Base-by-base conservation (phyloP, 176 grass and related monocot genomes). In the Lolium perenne region DNA sequence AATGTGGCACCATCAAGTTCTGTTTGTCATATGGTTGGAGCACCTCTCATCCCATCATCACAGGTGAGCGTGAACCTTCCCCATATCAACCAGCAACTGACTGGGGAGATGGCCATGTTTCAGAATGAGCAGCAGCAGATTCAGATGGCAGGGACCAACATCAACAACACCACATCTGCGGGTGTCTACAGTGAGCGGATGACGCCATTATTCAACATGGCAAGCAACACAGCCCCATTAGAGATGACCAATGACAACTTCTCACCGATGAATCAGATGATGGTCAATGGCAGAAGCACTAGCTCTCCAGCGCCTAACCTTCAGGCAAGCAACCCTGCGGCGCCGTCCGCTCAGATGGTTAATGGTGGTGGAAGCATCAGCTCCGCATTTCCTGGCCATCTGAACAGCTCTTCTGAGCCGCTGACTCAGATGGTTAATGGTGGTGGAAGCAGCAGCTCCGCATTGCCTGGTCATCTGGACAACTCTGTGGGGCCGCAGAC, bases 201-300 rank as follows among this genome's bases (percentile, higher is more conserved):
- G 26, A 49, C 20, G 1, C 26, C 54, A 13, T 74, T 43, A 16
- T 75, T 77, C 68, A 49, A 74, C 21, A 80, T 86, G 45, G 45
- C 45, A 80, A 67, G 57, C 45, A 59, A 51, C n/a, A 54, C 8
- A 50, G 57, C 48, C 4, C 35, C 79, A 76, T 10, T 35, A 59
- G 74, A 63, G 9, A 80, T 38, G 71, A 15, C 9, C 18, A 70
- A 72, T 47, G 57, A 26, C 43, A 75, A 77, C 82, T 68, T 54
- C 45, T 8, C 53, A 64, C 45, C 53, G 13, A 62, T 17, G 21
- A 53, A 4, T 15, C 45, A 14, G 23, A 45, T 15, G 11, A 29
- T 38, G 5, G 6, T 32, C 32, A 89, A 66, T 68, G 40, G 74
- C 57, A 83, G 78, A 55, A 84, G 14, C 82, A 82, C 49, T 45